Evolutionary conservation across 1,284 basidiomycete species (phyloP).

Genomic region (Apiotrichum laibachii): DNA sequence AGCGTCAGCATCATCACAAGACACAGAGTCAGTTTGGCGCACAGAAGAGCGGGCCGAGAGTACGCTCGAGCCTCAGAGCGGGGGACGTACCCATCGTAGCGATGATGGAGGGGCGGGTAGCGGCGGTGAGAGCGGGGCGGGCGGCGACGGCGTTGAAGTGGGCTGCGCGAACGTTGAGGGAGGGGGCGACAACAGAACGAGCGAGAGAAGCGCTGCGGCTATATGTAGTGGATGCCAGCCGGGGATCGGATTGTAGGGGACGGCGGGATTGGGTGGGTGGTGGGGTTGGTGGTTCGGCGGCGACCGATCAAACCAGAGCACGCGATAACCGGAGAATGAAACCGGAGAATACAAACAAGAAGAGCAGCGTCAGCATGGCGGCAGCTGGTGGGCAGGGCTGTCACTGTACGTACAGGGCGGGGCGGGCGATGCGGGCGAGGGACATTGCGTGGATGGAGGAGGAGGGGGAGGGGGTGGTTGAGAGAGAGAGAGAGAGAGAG

Average conservation of each 20-base stretch:
- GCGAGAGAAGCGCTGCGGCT: not conserved
- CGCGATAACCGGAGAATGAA: too few relatives aligned
- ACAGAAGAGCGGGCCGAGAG: not conserved
- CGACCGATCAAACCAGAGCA: too few relatives aligned
- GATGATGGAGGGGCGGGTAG: not conserved
- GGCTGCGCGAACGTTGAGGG: not conserved
- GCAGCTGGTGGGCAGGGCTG: too few relatives aligned
- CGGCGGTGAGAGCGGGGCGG: not conserved
- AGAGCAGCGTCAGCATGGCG: not conserved
- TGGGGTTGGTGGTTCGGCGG: too few relatives aligned
- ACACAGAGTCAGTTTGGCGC: not conserved
- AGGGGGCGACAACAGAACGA: not conserved
- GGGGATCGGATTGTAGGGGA: too few relatives aligned
- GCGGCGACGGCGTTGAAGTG: not conserved
- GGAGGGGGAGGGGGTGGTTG: not conserved
- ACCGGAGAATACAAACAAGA: too few relatives aligned
- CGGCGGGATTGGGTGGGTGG: too few relatives aligned
- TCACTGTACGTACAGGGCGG: not conserved
- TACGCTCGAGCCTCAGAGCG: not conserved
- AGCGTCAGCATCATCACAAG: not conserved
- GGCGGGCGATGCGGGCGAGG: not conserved
- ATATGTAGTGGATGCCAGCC: not conserved
- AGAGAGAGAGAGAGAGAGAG: not conserved
- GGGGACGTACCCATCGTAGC: constrained; percentile 5
- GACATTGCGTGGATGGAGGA: not conserved